phyloP scores from a whole-genome alignment of 129 eudicot species.

The Lactuca saligna region DNA sequence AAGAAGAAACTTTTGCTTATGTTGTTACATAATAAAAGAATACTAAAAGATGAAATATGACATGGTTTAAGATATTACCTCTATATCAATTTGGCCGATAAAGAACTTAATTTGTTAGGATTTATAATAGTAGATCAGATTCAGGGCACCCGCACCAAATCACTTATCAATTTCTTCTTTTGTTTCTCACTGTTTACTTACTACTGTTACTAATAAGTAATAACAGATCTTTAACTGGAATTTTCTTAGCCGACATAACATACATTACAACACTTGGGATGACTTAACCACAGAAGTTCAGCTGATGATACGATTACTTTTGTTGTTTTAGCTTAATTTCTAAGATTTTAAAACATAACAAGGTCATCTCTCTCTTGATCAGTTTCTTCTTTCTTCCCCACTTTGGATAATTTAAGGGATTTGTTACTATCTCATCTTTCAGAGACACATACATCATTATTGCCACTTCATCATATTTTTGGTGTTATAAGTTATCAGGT shows the following conservation, averaged over 20 bases:
- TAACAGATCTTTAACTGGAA: constrained; percentile 17
- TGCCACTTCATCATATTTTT: constrained; percentile 1
- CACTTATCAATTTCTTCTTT: constrained; percentile 10
- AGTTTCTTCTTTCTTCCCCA: constrained; percentile 21
- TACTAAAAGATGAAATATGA: constrained; percentile 22
- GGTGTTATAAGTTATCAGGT: constrained; percentile 6
- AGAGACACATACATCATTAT: not conserved
- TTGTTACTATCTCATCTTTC: constrained; percentile 19
- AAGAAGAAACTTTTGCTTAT: not conserved
- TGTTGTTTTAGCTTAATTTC: constrained; percentile 18
- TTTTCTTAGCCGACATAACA: constrained; percentile 16
- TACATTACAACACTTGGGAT: constrained; percentile 25
- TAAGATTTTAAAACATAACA: constrained; percentile 10
- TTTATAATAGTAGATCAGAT: not conserved
- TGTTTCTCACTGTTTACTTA: not conserved
- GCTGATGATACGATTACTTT: constrained; percentile 19
- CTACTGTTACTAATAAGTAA: not conserved
- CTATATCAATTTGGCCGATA: constrained; percentile 30
- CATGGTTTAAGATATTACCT: constrained; percentile 32
- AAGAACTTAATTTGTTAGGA: constrained; percentile 19
- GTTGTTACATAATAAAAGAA: not conserved
- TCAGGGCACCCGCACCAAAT: constrained; percentile 22
- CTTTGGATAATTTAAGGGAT: constrained; percentile 5
- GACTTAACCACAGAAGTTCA: constrained; percentile 28
- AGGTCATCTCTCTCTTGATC: not conserved